A percentile compares a stretch with the other conserved stretches of the same genome.
Conservation (phyloP, 352 stramenopile species). For the Globisporangium middletonii region DNA sequence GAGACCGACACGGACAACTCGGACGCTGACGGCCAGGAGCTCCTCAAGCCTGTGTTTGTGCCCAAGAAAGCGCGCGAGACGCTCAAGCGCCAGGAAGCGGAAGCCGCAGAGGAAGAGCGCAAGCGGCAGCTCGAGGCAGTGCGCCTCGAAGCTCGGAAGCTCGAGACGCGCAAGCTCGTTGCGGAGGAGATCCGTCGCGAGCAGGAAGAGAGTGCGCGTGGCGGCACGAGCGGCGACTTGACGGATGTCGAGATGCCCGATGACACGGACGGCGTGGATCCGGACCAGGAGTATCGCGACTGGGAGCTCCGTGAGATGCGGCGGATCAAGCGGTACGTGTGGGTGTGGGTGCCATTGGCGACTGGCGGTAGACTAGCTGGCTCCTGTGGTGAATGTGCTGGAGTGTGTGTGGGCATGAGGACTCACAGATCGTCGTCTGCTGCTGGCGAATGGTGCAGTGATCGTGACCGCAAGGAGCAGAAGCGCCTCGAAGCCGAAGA, state of each 20-base stretch:
- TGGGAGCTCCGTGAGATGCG: constrained; percentile 94
- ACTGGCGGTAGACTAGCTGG: not conserved
- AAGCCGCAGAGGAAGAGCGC: constrained; percentile 68
- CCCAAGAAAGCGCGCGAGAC: constrained; percentile 86
- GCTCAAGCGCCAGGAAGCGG: constrained; percentile 73
- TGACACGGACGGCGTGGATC: constrained; percentile 85
- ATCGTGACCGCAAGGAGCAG: constrained; percentile 79
- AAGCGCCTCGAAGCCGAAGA: constrained; percentile 84
- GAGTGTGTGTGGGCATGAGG: too few relatives aligned
- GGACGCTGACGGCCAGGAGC: constrained; percentile 42
- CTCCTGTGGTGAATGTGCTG: too few relatives aligned
- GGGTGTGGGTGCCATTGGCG: too few relatives aligned
- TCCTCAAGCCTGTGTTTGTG: constrained; percentile 91
- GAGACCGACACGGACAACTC: constrained; percentile 81
- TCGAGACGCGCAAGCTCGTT: constrained; percentile 68
- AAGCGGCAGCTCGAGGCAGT: constrained; percentile 45
- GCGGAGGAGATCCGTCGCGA: constrained; percentile 70
- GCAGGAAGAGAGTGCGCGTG: constrained; percentile 34
- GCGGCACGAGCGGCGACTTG: constrained; percentile 20
- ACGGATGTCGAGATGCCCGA: constrained; percentile 88
- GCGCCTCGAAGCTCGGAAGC: constrained; percentile 39
- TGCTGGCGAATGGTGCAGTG: constrained; percentile 25
- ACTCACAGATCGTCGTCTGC: not conserved
- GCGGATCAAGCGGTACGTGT: constrained; percentile 80
- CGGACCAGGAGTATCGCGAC: constrained; percentile 87